These are phyloP conservation scores for Fusarium nisikadoi DNA, from an alignment of 2,329 filamentous ascomycete species.

Conservation along the genomic window DNA sequence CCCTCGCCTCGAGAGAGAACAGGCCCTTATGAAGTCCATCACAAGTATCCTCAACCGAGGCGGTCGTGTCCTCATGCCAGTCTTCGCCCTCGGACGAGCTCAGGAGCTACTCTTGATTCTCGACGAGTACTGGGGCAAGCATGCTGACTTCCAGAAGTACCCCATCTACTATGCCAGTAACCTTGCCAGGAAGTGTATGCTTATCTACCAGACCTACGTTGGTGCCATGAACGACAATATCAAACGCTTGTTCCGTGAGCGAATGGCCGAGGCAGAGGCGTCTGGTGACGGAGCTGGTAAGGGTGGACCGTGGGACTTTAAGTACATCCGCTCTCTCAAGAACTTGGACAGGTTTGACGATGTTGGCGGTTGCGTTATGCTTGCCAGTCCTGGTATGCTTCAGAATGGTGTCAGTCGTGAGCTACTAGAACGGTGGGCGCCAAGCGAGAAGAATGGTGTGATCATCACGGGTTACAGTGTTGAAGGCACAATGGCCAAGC, in stretches of 20 bases:
- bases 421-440: conserved; percentile 93
- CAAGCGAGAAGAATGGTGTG: conserved; percentile 96
- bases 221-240: conserved; percentile 99
- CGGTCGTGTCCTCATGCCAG: conserved; percentile 91
- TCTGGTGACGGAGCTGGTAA: conserved; percentile 78
- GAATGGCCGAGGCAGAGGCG: conserved; percentile 89
- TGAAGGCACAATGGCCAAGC: conserved; percentile 97
- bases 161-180: conserved; percentile 99
- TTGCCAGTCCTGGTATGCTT: conserved; percentile 97
- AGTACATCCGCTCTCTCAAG: conserved; percentile 90
- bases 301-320: conserved; percentile 96
- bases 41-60: conserved; percentile 91
- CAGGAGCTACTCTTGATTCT: conserved; percentile 94
- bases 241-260: conserved; percentile 91
- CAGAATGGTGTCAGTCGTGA: conserved; percentile 96
- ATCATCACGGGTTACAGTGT: conserved; percentile 99
- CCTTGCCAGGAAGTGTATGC: conserved; percentile 95
- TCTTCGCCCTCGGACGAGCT: conserved; percentile 92
- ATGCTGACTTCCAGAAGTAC: conserved; percentile 86
- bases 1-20: conserved; percentile 89
- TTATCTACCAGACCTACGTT: conserved; percentile 98
- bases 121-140: conserved; percentile 95
- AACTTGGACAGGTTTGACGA: conserved; percentile 96
- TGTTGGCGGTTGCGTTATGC: conserved; percentile 94
- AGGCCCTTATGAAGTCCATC: conserved; percentile 94